phyloP scores from a whole-genome alignment of 106 monocot genomes.

The Dioscorea zingiberensis region DNA sequence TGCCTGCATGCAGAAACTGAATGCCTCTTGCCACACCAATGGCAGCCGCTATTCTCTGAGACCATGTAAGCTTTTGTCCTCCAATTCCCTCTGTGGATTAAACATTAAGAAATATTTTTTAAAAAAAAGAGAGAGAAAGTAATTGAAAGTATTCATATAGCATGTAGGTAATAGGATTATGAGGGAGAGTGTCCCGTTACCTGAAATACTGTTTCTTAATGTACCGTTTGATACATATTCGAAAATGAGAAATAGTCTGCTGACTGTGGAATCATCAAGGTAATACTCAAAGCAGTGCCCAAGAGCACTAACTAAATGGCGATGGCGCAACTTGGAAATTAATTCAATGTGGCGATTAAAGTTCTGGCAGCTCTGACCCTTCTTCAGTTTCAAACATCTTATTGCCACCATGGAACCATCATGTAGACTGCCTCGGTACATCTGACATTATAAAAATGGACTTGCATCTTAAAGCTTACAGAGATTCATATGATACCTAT shows the following conservation, averaged over 20 bases:
- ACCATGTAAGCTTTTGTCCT: constrained; percentile 69
- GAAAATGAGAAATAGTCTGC: constrained; percentile 75
- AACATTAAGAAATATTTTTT: not conserved
- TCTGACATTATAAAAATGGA: constrained; percentile 31
- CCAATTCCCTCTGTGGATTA: constrained; percentile 26
- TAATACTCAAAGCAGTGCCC: constrained; percentile 93
- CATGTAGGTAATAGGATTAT: no score
- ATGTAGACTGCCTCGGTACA: constrained; percentile 72
- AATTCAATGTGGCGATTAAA: constrained; percentile 75
- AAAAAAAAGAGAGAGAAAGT: not conserved
- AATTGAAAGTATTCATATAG: not conserved
- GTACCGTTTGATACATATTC: constrained; percentile 84
- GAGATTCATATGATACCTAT: no score
- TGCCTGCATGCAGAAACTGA: constrained; percentile 84
- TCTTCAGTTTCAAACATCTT: constrained; percentile 80
- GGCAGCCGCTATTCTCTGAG: constrained; percentile 74
- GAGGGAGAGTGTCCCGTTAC: no score
- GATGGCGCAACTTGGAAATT: constrained; percentile 90
- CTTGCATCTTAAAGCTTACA: no score
- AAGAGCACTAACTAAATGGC: constrained; percentile 81
- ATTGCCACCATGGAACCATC: constrained; percentile 74
- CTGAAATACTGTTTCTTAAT: constrained; percentile 64
- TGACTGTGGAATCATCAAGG: constrained; percentile 72
- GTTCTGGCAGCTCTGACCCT: constrained; percentile 44
- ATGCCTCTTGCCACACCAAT: constrained; percentile 84